These are phyloP conservation scores for Pseudopithomyces maydicus DNA, from an alignment of 2,329 filamentous ascomycete genomes.

Conservation along the genomic window DNA sequence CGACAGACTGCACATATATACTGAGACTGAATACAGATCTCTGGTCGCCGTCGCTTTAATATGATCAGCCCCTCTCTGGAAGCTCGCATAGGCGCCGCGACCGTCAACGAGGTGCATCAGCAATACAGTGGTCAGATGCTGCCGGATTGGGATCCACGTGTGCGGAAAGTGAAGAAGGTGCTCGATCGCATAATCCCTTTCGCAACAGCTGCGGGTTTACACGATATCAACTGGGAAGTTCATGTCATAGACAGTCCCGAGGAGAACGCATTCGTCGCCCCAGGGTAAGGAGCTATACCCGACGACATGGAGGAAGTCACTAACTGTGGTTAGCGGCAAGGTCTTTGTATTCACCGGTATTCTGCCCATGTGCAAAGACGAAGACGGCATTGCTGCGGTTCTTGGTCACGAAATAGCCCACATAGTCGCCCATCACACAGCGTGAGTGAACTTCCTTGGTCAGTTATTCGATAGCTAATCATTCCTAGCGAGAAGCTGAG, in stretches of 20 bases:
- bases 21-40: constrained; percentile 52
- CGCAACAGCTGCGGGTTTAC: constrained; percentile 54
- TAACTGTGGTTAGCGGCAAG: constrained; percentile 60
- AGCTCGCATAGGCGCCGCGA: constrained; percentile 56
- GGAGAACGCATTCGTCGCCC: constrained; percentile 78
- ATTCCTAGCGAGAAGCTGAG: constrained; percentile 61
- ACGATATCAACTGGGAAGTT: constrained; percentile 68
- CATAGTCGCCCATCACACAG: constrained; percentile 54
- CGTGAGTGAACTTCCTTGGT: constrained; percentile 21
- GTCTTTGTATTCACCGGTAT: constrained; percentile 81
- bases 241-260: constrained; percentile 72
- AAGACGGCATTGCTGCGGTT: constrained; percentile 74
- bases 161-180: constrained; percentile 64
- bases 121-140: constrained; percentile 62
- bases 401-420: constrained; percentile 82
- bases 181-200: constrained; percentile 70
- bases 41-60: constrained; percentile 75
- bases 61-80: constrained; percentile 64
- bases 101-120: constrained; percentile 64
- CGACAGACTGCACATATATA: neutral
- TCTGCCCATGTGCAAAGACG: constrained; percentile 67
- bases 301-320: neutral
- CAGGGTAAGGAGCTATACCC: constrained; percentile 52
- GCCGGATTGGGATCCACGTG: constrained; percentile 63
- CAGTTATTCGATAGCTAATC: constrained; percentile 1